Conservation (phyloP, 2,329 filamentous ascomycete genomes). For the Pseudogymnoascus pannorum region DNA sequence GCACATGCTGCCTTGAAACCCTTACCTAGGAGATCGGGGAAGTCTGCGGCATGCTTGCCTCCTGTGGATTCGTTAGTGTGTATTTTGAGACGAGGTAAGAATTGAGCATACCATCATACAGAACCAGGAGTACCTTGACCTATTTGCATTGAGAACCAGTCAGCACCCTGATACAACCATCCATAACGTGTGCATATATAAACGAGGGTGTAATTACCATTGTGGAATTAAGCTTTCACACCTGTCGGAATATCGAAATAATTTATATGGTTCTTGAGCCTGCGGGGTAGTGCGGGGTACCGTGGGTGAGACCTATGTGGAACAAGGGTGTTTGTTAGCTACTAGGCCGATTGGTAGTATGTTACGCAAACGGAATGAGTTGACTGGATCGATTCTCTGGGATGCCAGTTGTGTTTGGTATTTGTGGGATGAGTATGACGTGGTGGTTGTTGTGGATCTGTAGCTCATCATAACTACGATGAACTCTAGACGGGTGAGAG, state of each 20-base stretch:
- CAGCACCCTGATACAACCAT: conserved; percentile 25
- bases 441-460: neutral
- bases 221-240: neutral
- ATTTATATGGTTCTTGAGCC: neutral
- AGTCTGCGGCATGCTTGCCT: conserved; percentile 76
- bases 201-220: neutral
- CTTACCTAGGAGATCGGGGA: conserved; percentile 54
- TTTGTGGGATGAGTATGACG: neutral
- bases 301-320: conserved; percentile 2
- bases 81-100: conserved; percentile 10
- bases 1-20: neutral
- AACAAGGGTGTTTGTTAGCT: conserved; percentile 7
- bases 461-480: neutral
- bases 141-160: conserved; percentile 36
- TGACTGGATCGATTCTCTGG: neutral
- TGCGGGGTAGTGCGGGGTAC: conserved; percentile 3
- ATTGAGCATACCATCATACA: conserved; percentile 69
- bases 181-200: neutral
- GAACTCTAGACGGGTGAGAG: neutral
- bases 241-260: neutral
- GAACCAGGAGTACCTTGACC: conserved; percentile 91
- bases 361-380: neutral
- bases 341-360: neutral
- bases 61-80: conserved; percentile 39
- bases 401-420: neutral